A percentile compares a stretch with the other conserved stretches of the same genome.
phyloP scores from a whole-genome alignment of 805 yeast species.

The Komagataella ulmi region DNA sequence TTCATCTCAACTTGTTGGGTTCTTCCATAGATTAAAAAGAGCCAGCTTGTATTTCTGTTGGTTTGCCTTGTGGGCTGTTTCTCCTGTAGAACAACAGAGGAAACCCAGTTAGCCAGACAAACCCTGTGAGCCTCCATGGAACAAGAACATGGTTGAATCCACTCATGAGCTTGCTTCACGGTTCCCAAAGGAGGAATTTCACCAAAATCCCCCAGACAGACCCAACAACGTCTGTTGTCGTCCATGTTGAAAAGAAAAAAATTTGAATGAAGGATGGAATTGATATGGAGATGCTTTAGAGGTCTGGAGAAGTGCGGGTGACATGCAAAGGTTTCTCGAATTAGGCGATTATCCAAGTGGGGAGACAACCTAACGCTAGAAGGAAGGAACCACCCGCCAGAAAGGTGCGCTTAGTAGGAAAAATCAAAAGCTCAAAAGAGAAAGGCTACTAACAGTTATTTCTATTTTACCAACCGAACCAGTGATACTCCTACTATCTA shows the following conservation, averaged over 20 bases:
- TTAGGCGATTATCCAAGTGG: background rate
- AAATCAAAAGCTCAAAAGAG: background rate
- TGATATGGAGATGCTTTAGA: background rate
- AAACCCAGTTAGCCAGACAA: conserved; percentile 29
- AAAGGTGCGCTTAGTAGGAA: background rate
- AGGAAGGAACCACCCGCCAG: background rate
- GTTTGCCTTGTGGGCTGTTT: conserved; percentile 4
- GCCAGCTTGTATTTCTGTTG: background rate
- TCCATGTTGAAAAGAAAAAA: background rate
- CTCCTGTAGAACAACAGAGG: conserved; percentile 14
- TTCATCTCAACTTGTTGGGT: conserved; percentile 7
- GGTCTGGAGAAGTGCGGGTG: background rate
- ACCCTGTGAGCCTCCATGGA: conserved; percentile 29
- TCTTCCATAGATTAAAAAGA: background rate
- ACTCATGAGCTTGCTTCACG: conserved; percentile 17
- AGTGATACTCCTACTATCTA: background rate
- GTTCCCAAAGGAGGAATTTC: conserved; percentile 19
- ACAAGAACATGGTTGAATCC: conserved; percentile 33
- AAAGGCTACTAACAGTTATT: background rate
- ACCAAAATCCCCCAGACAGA: conserved; percentile 16
- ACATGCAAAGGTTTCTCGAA: background rate
- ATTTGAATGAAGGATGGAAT: background rate
- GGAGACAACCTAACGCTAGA: background rate
- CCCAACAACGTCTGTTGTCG: conserved; percentile 9
- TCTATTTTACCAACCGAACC: background rate